Percentiles rank a stretch among this genome's conserved stretches.
phyloP scores from a whole-genome alignment of 2,329 filamentous ascomycete genomes.

The Claviceps quebecensis region DNA sequence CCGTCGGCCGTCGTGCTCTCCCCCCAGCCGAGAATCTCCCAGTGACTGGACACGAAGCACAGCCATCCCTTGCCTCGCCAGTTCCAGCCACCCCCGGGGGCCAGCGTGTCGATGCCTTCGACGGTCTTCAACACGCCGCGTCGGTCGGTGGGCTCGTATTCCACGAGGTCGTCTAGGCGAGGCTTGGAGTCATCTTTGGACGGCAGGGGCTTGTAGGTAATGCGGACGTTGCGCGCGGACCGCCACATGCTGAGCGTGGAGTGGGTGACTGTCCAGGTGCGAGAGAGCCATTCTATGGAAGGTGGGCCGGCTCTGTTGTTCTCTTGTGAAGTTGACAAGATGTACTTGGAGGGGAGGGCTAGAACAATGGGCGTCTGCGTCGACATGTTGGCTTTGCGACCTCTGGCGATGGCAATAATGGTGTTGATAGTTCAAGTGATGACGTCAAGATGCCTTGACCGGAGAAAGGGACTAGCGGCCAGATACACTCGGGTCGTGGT shows the following conservation, averaged over 20 bases:
- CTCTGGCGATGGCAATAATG: background rate
- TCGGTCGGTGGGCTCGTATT: constrained; percentile 44
- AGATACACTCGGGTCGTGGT: background rate
- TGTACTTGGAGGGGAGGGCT: constrained; percentile 34
- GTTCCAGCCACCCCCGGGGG: constrained; percentile 37
- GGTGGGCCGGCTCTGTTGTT: constrained; percentile 18
- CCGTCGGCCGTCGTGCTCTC: constrained; percentile 29
- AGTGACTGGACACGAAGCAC: constrained; percentile 57
- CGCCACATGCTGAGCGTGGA: constrained; percentile 72
- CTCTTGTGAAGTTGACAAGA: constrained; percentile 12
- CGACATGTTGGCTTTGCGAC: constrained; percentile 4
- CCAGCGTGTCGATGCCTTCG: constrained; percentile 46
- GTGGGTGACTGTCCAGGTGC: constrained; percentile 63
- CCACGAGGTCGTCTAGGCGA: constrained; percentile 58
- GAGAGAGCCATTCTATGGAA: constrained; percentile 42
- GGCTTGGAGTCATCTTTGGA: constrained; percentile 22
- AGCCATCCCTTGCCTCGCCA: constrained; percentile 71
- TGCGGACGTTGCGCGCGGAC: constrained; percentile 63
- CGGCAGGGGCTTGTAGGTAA: constrained; percentile 52
- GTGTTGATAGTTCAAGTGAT: background rate
- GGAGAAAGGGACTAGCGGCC: background rate
- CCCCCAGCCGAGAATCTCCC: constrained; percentile 72
- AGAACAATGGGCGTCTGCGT: constrained; percentile 13
- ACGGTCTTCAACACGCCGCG: constrained; percentile 43
- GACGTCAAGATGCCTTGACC: background rate